A percentile compares a stretch with the other conserved stretches of the same genome.
These are phyloP conservation scores for Metschnikowia santaceciliae DNA, from an alignment of 805 yeast species.

Conservation along the genomic window DNA sequence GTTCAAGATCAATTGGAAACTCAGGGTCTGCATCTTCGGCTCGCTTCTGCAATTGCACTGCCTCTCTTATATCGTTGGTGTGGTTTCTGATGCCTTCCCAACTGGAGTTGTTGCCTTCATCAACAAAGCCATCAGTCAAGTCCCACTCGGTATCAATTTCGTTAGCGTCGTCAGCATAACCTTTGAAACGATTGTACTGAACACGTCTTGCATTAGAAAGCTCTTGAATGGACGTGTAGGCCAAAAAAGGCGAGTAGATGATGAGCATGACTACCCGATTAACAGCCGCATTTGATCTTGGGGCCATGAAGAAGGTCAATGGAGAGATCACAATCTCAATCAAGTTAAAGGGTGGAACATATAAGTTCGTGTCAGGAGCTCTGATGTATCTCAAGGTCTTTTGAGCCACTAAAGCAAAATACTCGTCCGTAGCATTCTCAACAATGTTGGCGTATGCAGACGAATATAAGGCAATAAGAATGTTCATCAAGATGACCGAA, in stretches of 20 bases:
- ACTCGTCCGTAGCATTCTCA: constrained; percentile 80
- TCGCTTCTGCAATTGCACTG: constrained; percentile 47
- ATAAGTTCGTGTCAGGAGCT: constrained; percentile 84
- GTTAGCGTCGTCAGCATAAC: constrained; percentile 73
- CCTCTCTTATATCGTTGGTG: constrained; percentile 34
- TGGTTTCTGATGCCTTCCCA: constrained; percentile 39
- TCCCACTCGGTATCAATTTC: constrained; percentile 80
- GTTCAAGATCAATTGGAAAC: constrained; percentile 46
- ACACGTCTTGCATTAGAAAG: constrained; percentile 64
- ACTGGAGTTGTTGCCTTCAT: constrained; percentile 25
- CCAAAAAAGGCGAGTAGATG: constrained; percentile 64
- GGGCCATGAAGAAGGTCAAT: constrained; percentile 31
- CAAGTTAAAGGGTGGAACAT: constrained; percentile 80
- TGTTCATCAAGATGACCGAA: constrained; percentile 71
- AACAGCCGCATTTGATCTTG: constrained; percentile 31
- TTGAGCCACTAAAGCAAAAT: constrained; percentile 77
- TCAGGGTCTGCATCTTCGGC: constrained; percentile 71
- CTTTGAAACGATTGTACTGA: constrained; percentile 61
- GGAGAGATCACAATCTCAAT: constrained; percentile 50
- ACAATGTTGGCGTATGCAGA: constrained; percentile 79
- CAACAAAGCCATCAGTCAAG: constrained; percentile 65
- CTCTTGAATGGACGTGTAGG: constrained; percentile 61
- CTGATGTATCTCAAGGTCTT: constrained; percentile 80
- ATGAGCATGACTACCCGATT: constrained; percentile 58
- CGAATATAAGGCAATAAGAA: constrained; percentile 79